Evolutionary conservation across 1,139 yeast genomes (phyloP).

Genomic region (Blastobotrys apis): DNA sequence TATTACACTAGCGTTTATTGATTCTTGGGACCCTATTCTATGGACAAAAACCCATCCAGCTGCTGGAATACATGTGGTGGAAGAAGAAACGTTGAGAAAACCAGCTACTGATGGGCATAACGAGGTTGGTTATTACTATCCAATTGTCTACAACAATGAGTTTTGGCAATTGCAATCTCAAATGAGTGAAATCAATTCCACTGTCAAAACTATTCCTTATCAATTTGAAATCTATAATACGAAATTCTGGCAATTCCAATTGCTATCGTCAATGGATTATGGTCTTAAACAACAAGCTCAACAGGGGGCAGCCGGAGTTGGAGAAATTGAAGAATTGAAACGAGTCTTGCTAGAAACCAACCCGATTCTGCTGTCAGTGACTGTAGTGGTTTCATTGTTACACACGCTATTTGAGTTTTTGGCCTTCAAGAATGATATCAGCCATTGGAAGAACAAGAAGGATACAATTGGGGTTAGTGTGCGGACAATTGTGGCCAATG

Average conservation of each 20-base stretch:
- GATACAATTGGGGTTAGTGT: slow-evolving; percentile 41
- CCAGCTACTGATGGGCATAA: slow-evolving; percentile 10
- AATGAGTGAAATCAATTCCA: slow-evolving; percentile 34
- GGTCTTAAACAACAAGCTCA: slow-evolving; percentile 32
- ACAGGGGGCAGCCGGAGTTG: slow-evolving; percentile 25
- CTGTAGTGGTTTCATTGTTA: slow-evolving; percentile 36
- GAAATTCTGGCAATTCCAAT: slow-evolving; percentile 34
- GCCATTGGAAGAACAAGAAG: slow-evolving; percentile 40
- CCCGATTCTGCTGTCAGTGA: slow-evolving; percentile 35
- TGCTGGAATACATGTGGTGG: slow-evolving; percentile 19
- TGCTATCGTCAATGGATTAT: slow-evolving; percentile 30
- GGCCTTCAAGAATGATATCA: slow-evolving; percentile 41
- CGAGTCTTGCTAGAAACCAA: slow-evolving; percentile 39
- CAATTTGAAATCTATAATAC: slow-evolving; percentile 32
- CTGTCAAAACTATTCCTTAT: slow-evolving; percentile 27
- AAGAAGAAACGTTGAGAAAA: slow-evolving; percentile 10
- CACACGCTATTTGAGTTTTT: slow-evolving; percentile 39
- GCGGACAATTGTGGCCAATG: slow-evolving; percentile 40
- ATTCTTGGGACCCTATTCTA: slow-evolving; percentile 11
- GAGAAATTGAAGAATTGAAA: slow-evolving; percentile 38
- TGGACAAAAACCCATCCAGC: slow-evolving; percentile 28
- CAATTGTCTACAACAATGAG: slow-evolving; percentile 34
- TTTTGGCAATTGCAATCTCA: slow-evolving; percentile 41
- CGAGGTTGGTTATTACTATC: slow-evolving; percentile 28
- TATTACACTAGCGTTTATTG: slow-evolving; percentile 30